phyloP scores from a whole-genome alignment of 164 flowering plant genomes.

The Sextonia rubra region DNA sequence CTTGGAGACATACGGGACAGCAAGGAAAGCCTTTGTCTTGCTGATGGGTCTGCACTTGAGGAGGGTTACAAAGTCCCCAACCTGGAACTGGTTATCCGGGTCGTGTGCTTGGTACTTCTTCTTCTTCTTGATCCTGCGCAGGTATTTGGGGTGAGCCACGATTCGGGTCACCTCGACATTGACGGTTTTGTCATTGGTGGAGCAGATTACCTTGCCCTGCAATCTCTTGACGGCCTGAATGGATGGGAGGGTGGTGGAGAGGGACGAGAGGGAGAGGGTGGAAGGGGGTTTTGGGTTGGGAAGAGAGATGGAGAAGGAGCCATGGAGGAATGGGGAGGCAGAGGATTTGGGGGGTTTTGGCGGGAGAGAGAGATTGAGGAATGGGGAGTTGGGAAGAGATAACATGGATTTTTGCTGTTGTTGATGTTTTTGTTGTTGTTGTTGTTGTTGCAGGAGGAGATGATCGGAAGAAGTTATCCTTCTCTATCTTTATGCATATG shows the following conservation, averaged over 20 bases:
- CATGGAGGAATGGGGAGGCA: constrained; percentile 55
- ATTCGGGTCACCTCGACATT: constrained; percentile 63
- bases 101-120: constrained; percentile 95
- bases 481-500: no score
- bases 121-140: constrained; percentile 72
- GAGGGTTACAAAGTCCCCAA: constrained; percentile 79
- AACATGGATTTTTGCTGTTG: neutral
- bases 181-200: constrained; percentile 61
- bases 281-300: constrained; percentile 23
- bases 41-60: constrained; percentile 72
- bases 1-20: constrained; percentile 38
- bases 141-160: constrained; percentile 86
- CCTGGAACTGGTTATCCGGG: constrained; percentile 70
- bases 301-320: constrained; percentile 36
- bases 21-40: constrained; percentile 71
- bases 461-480: no score
- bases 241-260: constrained; percentile 25
- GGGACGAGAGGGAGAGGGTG: constrained; percentile 10
- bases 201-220: constrained; percentile 71
- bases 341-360: constrained; percentile 6
- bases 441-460: no score
- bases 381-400: constrained; percentile 20
- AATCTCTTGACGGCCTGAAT: constrained; percentile 62
- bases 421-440: no score
- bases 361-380: constrained; percentile 20